A percentile compares a stretch with the other conserved stretches of the same genome.
Conservation (phyloP, 108 stramenopile genomes). For the Skeletonema grethae region DNA sequence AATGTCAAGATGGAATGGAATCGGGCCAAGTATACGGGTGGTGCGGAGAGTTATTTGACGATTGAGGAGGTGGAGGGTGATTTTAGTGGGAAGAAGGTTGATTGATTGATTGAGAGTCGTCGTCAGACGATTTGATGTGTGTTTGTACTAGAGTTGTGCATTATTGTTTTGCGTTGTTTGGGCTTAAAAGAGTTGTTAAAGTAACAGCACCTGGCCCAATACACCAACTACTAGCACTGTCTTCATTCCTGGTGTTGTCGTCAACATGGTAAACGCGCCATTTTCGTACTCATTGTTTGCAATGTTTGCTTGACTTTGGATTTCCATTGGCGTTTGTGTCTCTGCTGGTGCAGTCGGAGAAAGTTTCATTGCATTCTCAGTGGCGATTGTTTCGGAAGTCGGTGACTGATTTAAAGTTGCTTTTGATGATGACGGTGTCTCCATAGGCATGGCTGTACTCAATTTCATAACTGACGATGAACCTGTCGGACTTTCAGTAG, state of each 20-base stretch:
- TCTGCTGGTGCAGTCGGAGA: no score
- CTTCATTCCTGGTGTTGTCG: neutral
- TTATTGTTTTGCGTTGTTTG: neutral
- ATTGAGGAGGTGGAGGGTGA: constrained; percentile 33
- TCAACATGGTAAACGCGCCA: neutral
- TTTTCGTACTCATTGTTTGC: neutral
- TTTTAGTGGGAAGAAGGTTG: constrained; percentile 24
- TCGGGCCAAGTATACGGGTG: constrained; percentile 12
- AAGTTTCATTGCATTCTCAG: no score
- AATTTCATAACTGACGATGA: no score
- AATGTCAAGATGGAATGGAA: constrained; percentile 46
- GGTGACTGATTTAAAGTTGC: no score
- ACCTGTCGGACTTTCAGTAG: no score
- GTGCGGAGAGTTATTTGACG: constrained; percentile 42
- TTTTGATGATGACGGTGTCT: no score
- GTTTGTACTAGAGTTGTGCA: neutral
- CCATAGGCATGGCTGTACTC: no score
- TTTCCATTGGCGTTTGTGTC: no score
- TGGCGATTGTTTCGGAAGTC: no score
- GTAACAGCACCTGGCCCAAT: neutral
- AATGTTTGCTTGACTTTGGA: neutral
- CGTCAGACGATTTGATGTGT: neutral
- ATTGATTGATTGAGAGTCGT: constrained; percentile 8
- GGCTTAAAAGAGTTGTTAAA: neutral
- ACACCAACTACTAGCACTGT: neutral